phyloP scores from a whole-genome alignment of 2,329 filamentous ascomycete species.

The Stachybotrys chlorohalonatus region DNA sequence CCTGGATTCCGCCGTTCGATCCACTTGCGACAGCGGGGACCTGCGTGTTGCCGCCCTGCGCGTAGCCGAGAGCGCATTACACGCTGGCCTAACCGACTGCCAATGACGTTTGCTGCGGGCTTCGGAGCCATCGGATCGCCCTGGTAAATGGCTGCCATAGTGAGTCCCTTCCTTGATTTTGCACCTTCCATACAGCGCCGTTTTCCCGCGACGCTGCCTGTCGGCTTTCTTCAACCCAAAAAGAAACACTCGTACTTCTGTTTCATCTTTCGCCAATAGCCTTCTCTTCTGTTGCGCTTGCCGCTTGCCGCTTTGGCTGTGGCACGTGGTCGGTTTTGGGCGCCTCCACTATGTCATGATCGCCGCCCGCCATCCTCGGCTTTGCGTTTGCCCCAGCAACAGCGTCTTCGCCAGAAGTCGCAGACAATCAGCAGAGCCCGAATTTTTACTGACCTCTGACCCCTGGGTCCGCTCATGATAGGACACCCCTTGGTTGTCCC shows the following conservation, averaged over 20 bases:
- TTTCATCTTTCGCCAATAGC: background rate
- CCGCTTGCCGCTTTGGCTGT: background rate
- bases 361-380: background rate
- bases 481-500: conserved; percentile 43
- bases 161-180: conserved; percentile 11
- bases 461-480: conserved; percentile 8
- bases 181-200: background rate
- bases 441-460: background rate
- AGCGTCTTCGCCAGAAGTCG: background rate
- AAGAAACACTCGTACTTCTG: background rate
- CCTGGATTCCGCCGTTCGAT: background rate
- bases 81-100: background rate
- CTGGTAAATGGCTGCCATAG: conserved; percentile 25
- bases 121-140: conserved; percentile 10
- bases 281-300: background rate
- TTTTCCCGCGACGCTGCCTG: background rate
- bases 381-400: background rate
- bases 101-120: conserved; percentile 19
- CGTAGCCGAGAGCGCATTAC: background rate
- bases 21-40: background rate
- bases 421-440: background rate
- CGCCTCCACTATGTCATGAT: background rate
- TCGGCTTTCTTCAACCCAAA: background rate
- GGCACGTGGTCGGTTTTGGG: background rate
- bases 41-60: background rate